These are phyloP conservation scores for Rhynchospora breviuscula DNA, from an alignment of 176 grass and related monocot genomes.

Conservation along the genomic window DNA sequence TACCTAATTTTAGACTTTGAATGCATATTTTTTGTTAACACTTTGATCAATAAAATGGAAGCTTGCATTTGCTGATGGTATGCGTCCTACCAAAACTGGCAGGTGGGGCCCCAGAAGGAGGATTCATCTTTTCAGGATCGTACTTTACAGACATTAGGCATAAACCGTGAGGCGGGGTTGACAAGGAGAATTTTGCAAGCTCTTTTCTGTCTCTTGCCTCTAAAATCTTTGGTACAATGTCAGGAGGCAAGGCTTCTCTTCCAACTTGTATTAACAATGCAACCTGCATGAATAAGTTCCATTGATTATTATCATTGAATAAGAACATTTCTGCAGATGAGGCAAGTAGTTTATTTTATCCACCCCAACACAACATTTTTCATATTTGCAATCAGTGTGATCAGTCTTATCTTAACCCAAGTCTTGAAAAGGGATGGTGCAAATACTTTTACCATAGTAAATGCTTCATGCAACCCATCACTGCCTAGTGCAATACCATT, in stretches of 20 bases:
- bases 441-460: background rate
- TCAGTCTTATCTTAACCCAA: background rate
- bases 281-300: slow-evolving; percentile 34
- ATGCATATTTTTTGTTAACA: background rate
- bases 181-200: slow-evolving; percentile 71
- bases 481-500: background rate
- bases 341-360: background rate
- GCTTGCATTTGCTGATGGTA: slow-evolving; percentile 75
- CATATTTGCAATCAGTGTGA: background rate
- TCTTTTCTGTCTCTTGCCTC: slow-evolving; percentile 55
- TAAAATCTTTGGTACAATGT: slow-evolving; percentile 61
- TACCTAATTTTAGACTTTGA: background rate
- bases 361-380: background rate
- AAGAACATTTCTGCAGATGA: background rate
- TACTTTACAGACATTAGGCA: slow-evolving; percentile 85
- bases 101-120: slow-evolving; percentile 55
- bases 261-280: slow-evolving; percentile 89
- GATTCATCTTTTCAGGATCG: slow-evolving; percentile 55
- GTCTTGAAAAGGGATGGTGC: background rate
- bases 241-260: slow-evolving; percentile 65
- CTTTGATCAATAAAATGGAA: slow-evolving; percentile 59
- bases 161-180: slow-evolving; percentile 72
- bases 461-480: background rate
- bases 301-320: background rate
- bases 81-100: slow-evolving; percentile 68